phyloP scores from a whole-genome alignment of 352 stramenopile species.

The Phytophthora pistaciae region DNA sequence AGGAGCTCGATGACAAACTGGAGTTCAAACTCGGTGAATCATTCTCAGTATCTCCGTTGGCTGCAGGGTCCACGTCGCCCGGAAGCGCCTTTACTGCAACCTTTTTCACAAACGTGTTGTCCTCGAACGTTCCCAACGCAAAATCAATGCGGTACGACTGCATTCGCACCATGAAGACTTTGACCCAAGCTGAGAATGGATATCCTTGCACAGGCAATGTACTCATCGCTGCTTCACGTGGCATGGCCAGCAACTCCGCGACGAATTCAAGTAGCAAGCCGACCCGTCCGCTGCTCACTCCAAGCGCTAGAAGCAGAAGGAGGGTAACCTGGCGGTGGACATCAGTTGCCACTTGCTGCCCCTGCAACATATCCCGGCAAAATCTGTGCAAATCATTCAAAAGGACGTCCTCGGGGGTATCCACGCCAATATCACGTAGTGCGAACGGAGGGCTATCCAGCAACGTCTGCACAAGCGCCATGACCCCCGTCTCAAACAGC shows the following conservation, averaged over 20 bases:
- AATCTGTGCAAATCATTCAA: constrained; percentile 63
- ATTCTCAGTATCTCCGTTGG: constrained; percentile 12
- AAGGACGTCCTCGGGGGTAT: constrained; percentile 44
- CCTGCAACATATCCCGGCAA: constrained; percentile 45
- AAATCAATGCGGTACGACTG: constrained; percentile 69
- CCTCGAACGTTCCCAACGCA: constrained; percentile 55
- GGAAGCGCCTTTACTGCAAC: constrained; percentile 58
- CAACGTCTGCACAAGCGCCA: constrained; percentile 62
- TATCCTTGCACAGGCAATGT: constrained; percentile 25
- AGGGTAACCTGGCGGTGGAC: constrained; percentile 48
- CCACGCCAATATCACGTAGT: constrained; percentile 34
- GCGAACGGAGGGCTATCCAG: constrained; percentile 68
- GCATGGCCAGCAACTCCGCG: constrained; percentile 30
- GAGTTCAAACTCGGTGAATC: background rate
- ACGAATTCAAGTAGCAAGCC: constrained; percentile 66
- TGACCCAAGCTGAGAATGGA: constrained; percentile 51
- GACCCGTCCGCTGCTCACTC: constrained; percentile 62
- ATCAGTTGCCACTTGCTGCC: constrained; percentile 3
- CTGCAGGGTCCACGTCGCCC: constrained; percentile 1
- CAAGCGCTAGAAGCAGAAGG: constrained; percentile 62
- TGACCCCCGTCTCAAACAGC: constrained; percentile 62
- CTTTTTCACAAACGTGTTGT: constrained; percentile 50
- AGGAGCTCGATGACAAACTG: constrained; percentile 27
- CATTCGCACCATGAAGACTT: constrained; percentile 49
- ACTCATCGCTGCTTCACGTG: constrained; percentile 9